Conservation (phyloP, 257 asterid species). For the Solanum chmielewskii region DNA sequence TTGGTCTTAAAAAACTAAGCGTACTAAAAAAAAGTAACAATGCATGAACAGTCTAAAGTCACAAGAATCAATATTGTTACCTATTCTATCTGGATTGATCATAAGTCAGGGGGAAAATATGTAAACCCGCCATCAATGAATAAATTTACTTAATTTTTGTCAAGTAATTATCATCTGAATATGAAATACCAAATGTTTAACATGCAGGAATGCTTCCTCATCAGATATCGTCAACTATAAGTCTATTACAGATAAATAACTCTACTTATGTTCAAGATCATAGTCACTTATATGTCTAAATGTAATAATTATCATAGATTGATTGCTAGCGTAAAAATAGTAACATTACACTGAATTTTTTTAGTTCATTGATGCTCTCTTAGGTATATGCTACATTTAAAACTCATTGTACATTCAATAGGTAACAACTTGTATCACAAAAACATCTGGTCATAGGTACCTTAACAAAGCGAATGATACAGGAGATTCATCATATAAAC, state of each 20-base stretch:
- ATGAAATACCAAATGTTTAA: background rate
- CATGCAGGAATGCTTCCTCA: background rate
- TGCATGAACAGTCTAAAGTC: no score
- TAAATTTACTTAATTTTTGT: background rate
- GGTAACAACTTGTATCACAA: no score
- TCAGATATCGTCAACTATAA: background rate
- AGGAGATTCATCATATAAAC: no score
- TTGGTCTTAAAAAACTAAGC: no score
- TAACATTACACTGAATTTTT: background rate
- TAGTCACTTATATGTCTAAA: background rate
- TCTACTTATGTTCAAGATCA: background rate
- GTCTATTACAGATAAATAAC: no score
- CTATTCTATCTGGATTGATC: no score
- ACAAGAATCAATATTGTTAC: no score
- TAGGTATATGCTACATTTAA: background rate
- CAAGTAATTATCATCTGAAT: no score
- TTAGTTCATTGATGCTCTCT: background rate
- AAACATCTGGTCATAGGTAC: background rate
- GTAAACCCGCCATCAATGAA: no score
- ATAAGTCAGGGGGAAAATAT: no score
- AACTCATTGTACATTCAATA: no score
- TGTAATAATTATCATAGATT: background rate
- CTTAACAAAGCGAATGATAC: background rate
- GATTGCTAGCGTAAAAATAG: background rate
- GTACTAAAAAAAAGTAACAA: no score